phyloP scores from a whole-genome alignment of 1,284 basidiomycete genomes.

The Apiotrichum montevideense region DNA sequence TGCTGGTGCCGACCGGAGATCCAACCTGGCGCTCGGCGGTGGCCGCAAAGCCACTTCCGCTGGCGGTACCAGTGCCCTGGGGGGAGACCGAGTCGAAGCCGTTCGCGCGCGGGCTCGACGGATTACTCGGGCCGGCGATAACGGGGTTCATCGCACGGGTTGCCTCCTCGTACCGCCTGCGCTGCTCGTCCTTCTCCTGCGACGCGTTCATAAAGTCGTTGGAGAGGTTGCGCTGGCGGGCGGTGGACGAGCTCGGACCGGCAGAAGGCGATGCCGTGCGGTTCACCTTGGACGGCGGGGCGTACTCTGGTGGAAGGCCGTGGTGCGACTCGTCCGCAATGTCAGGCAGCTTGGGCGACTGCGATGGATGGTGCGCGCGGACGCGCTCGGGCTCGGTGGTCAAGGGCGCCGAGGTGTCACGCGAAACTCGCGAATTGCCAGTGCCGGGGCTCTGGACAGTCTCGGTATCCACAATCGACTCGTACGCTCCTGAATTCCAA shows the following conservation, averaged over 20 bases:
- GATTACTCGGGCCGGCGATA: background rate
- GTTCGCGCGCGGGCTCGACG: background rate
- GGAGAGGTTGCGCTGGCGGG: background rate
- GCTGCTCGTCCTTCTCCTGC: conserved; percentile 32
- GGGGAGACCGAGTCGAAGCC: background rate
- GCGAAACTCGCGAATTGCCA: background rate
- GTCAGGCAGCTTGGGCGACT: background rate
- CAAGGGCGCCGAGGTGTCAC: background rate
- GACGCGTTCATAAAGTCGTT: conserved; percentile 7
- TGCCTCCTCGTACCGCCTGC: conserved; percentile 27
- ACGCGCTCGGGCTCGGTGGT: background rate
- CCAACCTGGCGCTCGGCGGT: no score
- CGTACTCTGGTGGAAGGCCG: conserved; percentile 11
- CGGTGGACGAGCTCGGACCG: background rate
- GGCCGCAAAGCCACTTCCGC: background rate
- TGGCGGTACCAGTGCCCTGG: background rate
- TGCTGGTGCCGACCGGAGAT: background rate
- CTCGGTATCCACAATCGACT: background rate
- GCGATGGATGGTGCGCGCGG: background rate
- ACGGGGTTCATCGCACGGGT: background rate
- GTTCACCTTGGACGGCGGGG: background rate
- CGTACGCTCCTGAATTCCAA: background rate
- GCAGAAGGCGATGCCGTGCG: background rate
- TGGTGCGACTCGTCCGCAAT: background rate
- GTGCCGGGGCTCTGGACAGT: background rate